Evolutionary conservation across 371 early-diverging fungal genomes (phyloP), one percentile per base, ranked within the genome.

Genomic region (Mortierella sp.): DNA sequence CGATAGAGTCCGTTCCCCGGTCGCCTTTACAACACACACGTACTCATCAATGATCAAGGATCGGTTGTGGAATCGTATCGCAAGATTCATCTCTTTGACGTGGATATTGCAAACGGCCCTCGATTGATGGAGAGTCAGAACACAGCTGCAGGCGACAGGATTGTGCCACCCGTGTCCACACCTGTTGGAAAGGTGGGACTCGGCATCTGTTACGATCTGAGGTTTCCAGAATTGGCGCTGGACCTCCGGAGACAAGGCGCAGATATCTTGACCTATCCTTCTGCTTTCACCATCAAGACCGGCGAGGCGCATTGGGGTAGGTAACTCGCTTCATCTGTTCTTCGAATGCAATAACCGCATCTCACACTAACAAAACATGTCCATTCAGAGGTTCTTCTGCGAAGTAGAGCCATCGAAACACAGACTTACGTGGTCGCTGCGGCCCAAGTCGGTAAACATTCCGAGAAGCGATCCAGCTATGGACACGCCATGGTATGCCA

Each of bases 231-330:
- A 57, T 41, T 90, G 54, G 82, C 92, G 0, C 70, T 85, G 46
- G 66, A 67, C 1, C 83, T 92, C 45, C 80, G 92, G 10, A 67
- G 62, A 29, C 78, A 79, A 19, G 92, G 93, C 0, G 92, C 93
- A 6, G 86, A 94, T 47, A 79, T 93, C 17, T 66, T 95, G 24
- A 86, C 92, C 14, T 95, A 84, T 66, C 95, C 96, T 19, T 91
- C 92, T n/a, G 96, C 94, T 1, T 95, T 95, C 68, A 94, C 96
- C 0, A 62, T 90, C 52, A 82, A 84, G 50, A 95, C 96, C 2
- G 96, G 96, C 2, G 80, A 82, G 55, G 92, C 94, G 21, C 95
- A 95, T 74, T 95, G 95, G 95, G 89, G 88, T 89, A 85, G 10
- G 21, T 39, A 24, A 7, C 5, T 43, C 13, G n/a, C n/a, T n/a